These are phyloP conservation scores for Amphicarpaea edgeworthii DNA, from an alignment of 306 rosid species.

Conservation along the genomic window DNA sequence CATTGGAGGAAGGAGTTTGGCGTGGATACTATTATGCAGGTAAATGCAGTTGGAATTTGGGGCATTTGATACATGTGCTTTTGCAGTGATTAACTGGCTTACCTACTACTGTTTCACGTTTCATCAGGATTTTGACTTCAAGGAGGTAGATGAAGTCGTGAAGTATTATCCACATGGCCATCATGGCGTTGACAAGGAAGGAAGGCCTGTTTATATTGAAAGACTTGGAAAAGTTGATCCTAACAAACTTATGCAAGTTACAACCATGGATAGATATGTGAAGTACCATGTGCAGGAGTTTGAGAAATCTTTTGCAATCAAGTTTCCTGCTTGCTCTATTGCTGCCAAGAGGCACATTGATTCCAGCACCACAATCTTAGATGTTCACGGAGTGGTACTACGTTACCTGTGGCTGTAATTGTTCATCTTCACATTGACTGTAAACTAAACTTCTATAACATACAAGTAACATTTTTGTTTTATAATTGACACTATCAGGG, in stretches of 20 bases:
- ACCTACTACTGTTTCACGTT: slow-evolving; percentile 27
- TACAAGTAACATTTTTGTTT: slow-evolving; percentile 20
- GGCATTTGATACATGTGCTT: not conserved
- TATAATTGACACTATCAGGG: slow-evolving; percentile 60
- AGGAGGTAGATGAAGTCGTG: slow-evolving; percentile 78
- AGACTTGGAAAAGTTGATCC: slow-evolving; percentile 98
- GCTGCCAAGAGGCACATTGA: slow-evolving; percentile 98
- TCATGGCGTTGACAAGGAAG: slow-evolving; percentile 97
- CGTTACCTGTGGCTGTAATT: slow-evolving; percentile 48
- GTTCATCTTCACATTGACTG: slow-evolving; percentile 18
- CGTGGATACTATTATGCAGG: slow-evolving; percentile 82
- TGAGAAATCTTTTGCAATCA: slow-evolving; percentile 80
- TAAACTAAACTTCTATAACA: slow-evolving; percentile 14
- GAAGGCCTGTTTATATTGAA: slow-evolving; percentile 94
- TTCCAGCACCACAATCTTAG: slow-evolving; percentile 94
- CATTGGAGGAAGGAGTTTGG: slow-evolving; percentile 94
- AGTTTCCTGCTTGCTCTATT: slow-evolving; percentile 98
- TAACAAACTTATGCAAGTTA: slow-evolving; percentile 91
- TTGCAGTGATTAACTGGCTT: slow-evolving; percentile 22
- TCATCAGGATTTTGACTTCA: slow-evolving; percentile 86
- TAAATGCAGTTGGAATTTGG: slow-evolving; percentile 43
- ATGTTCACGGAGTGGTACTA: slow-evolving; percentile 98
- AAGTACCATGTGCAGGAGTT: slow-evolving; percentile 93
- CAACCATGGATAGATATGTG: slow-evolving; percentile 89
- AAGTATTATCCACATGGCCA: slow-evolving; percentile 93